phyloP scores from a whole-genome alignment of 169 alveolate genomes.

The Plasmodium gallinaceum region DNA sequence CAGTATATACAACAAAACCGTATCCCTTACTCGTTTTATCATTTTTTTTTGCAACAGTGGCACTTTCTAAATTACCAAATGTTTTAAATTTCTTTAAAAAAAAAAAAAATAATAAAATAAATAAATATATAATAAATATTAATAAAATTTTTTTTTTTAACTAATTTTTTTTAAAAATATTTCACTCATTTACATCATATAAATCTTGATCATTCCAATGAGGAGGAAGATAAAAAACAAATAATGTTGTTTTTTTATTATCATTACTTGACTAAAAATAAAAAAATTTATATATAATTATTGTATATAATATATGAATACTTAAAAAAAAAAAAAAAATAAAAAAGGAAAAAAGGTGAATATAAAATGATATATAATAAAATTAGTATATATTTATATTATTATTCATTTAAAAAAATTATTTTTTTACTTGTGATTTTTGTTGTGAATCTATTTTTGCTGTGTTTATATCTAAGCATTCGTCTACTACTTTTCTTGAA shows the following conservation, averaged over 20 bases:
- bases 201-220: conserved; percentile 93
- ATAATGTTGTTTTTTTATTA: conserved; percentile 78
- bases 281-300: conserved; percentile 1
- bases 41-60: conserved; percentile 72
- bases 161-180: neutral
- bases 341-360: too few species aligned
- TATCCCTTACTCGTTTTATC: conserved; percentile 86
- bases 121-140: neutral
- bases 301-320: neutral
- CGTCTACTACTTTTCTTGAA: conserved; percentile 89
- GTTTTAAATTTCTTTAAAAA: conserved; percentile 55
- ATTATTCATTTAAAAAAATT: neutral
- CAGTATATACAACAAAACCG: conserved; percentile 92
- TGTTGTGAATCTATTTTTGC: conserved; percentile 40
- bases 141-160: neutral
- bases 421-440: conserved; percentile 51
- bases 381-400: neutral
- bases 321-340: too few species aligned
- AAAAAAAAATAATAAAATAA: neutral
- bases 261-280: conserved; percentile 40
- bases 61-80: conserved; percentile 74
- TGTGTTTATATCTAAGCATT: conserved; percentile 47
- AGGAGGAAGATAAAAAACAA: conserved; percentile 93
- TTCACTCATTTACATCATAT: conserved; percentile 46
- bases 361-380: neutral